Evolutionary conservation across 2,329 filamentous ascomycete genomes (phyloP), one percentile per base, ranked within the genome.

Genomic region (Colletotrichum sp.): DNA sequence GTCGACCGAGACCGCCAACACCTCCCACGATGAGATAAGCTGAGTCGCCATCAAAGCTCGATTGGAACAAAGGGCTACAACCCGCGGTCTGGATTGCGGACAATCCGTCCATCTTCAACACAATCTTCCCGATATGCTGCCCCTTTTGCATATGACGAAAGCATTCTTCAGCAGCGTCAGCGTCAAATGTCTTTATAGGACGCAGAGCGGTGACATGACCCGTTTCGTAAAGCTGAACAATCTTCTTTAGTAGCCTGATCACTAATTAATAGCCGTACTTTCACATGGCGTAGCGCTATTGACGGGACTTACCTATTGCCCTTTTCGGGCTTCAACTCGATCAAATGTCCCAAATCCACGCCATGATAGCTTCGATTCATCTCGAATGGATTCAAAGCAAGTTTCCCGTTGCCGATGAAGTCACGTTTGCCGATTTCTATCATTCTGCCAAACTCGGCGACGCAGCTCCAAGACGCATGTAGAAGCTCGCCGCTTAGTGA

Each of bases 371-470:
- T 80, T 0, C 82, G 81, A 3, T 82, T 83, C 1, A 65, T 81
- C 71, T 52, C 67, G 13, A 78, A 78, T 10, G 62, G 59, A n/a
- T 77, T 72, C 85, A 90, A 87, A 3, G 85, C 84, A 2, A 90
- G 81, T 5, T 81, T 79, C 4, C 82, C 84, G n/a, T 84, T 84
- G 2, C 83, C 83, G 10, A 82, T 77, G 8, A 87, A 79, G 60
- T 88, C 86, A 5, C 82, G 79, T 73, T 85, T 85, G 6, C 86
- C 86, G 26, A 88, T 83, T 64, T 88, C 87, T 1, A 88, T 71
- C 78, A 89, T 84, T 3, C 79, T 81, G 1, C 86, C 87, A 59
- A 84, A 85, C 10, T 81, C 79, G 2, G 87, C 85, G 8, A 89
- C 79, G 65, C 85, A 87, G 3, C 81, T 74, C 85, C 84, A 88